phyloP scores from a whole-genome alignment of 768 basidiomycete species.

The Suillus placidus region DNA sequence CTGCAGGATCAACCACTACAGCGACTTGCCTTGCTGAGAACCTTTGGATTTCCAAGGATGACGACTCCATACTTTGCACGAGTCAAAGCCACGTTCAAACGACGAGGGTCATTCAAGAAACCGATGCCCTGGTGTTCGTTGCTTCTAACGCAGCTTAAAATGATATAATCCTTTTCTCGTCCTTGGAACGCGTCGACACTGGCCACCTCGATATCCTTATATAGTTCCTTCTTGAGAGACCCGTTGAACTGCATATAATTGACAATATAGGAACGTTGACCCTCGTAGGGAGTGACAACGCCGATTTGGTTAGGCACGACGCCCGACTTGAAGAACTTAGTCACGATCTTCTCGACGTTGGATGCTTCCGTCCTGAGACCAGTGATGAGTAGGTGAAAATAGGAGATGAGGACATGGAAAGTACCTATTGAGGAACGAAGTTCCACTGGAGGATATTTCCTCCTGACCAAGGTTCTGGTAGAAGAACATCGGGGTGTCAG shows the following conservation, averaged over 20 bases:
- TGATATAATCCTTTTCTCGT: constrained; percentile 99
- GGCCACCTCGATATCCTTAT: constrained; percentile 99
- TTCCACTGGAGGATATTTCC: constrained; percentile 97
- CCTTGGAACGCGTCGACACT: constrained; percentile 99
- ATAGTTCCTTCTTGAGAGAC: constrained; percentile 97
- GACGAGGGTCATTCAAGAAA: constrained; percentile 96
- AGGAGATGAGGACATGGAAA: constrained; percentile 18
- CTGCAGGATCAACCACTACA: constrained; percentile 8
- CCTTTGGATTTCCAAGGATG: constrained; percentile 99
- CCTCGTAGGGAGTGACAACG: constrained; percentile 98
- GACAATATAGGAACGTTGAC: constrained; percentile 96
- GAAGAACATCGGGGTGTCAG: constrained; percentile 99
- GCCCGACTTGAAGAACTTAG: constrained; percentile 99
- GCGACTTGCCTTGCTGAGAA: constrained; percentile 87
- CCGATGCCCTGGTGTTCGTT: constrained; percentile 99
- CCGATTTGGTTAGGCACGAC: constrained; percentile 96
- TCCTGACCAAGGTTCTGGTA: constrained; percentile 99
- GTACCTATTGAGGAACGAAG: constrained; percentile 94
- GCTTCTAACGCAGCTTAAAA: constrained; percentile 94
- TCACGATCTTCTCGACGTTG: constrained; percentile 99
- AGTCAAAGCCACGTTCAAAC: constrained; percentile 95
- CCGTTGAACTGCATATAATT: constrained; percentile 99
- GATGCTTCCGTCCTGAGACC: constrained; percentile 87
- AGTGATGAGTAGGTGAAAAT: constrained; percentile 10
- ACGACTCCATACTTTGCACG: constrained; percentile 98